These are phyloP conservation scores for Auriscalpium orientale DNA, from an alignment of 768 basidiomycete genomes.

Conservation along the genomic window DNA sequence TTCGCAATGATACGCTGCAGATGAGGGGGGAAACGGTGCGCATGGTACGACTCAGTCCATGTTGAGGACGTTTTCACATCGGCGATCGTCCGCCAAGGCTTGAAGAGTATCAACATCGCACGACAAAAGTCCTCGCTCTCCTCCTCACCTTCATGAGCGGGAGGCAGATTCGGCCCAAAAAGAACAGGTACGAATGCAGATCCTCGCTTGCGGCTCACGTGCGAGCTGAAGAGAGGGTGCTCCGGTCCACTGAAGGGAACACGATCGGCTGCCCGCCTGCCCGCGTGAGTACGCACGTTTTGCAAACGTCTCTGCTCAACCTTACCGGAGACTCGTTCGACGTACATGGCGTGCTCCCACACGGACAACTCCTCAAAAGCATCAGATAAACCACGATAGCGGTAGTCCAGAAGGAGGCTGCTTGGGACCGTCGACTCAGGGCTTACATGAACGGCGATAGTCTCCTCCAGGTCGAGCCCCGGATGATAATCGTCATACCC, in stretches of 20 bases:
- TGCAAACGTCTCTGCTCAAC: no score
- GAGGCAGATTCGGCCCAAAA: background rate
- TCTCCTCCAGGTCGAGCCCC: no score
- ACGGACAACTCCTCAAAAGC: background rate
- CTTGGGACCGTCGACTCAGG: no score
- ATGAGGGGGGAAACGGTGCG: background rate
- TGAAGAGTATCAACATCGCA: background rate
- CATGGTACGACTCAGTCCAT: background rate
- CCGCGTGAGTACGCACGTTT: no score
- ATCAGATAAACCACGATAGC: background rate
- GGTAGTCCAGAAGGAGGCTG: background rate
- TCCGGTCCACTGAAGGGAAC: background rate
- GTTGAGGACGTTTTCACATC: background rate
- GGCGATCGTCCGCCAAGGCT: background rate
- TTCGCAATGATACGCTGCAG: background rate
- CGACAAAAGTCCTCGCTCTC: background rate
- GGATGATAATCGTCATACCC: no score
- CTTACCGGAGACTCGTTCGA: no score
- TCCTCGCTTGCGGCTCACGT: background rate
- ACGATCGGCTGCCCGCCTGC: background rate
- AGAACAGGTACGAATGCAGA: conserved; percentile 4
- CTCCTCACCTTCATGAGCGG: background rate
- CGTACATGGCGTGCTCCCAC: background rate
- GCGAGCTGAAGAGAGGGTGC: conserved; percentile 3
- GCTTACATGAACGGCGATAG: no score